Conservation (phyloP, 495 filamentous ascomycete species). For the Echria macrotheca region DNA sequence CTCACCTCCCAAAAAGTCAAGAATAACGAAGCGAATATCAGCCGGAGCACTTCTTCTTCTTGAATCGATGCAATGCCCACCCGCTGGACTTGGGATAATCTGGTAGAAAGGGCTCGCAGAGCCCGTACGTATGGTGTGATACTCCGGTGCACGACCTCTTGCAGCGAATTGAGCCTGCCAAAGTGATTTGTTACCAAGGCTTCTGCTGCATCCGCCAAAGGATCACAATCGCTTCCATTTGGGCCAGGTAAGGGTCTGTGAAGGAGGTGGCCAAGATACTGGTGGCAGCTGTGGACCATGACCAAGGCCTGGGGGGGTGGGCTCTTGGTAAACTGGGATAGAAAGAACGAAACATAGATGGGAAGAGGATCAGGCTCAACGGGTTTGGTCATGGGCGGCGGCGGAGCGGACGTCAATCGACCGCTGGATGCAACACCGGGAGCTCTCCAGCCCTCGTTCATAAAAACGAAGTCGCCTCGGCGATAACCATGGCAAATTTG, state of each 20-base stretch:
- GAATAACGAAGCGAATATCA: neutral
- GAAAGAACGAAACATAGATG: neutral
- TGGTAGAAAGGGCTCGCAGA: neutral
- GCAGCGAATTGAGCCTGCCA: neutral
- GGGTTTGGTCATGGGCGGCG: neutral
- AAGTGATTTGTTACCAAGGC: conserved; percentile 1
- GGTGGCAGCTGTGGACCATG: neutral
- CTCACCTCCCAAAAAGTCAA: conserved; percentile 6
- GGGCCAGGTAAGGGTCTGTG: neutral
- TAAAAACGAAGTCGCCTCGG: conserved; percentile 4
- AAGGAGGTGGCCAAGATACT: neutral
- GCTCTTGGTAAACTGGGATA: neutral
- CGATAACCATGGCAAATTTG: conserved; percentile 4
- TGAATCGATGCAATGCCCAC: neutral
- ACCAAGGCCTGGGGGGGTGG: neutral
- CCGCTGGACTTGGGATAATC: neutral
- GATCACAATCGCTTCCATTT: neutral
- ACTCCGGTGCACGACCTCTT: neutral
- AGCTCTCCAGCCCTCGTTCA: conserved; percentile 3
- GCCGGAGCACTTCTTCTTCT: conserved; percentile 1
- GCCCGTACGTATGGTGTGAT: neutral
- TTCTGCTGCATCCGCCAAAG: neutral
- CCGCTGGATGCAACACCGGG: neutral
- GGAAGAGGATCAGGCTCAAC: neutral
- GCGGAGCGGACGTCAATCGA: neutral